These are phyloP conservation scores for Pichia ethanolica DNA, from an alignment of 805 yeast genomes.

Conservation along the genomic window DNA sequence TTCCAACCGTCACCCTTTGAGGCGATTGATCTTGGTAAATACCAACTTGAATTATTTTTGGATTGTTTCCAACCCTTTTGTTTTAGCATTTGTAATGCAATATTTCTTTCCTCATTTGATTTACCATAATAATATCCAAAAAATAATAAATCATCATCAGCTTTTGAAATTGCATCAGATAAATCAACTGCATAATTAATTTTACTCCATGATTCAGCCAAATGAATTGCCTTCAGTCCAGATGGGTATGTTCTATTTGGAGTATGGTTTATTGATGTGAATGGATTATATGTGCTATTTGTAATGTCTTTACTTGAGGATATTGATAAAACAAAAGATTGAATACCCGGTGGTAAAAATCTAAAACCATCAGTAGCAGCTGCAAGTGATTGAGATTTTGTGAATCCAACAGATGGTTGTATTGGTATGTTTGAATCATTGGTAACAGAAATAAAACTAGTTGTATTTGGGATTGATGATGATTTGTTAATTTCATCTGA, in stretches of 20 bases:
- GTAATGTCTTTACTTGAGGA: constrained; percentile 18
- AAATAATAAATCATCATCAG: constrained; percentile 33
- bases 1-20: constrained; percentile 33
- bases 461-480: neutral
- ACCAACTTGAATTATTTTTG: constrained; percentile 23
- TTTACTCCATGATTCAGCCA: constrained; percentile 27
- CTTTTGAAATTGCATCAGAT: constrained; percentile 21
- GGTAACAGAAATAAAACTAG: neutral
- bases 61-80: constrained; percentile 33
- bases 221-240: constrained; percentile 28
- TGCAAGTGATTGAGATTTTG: neutral
- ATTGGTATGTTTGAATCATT: neutral
- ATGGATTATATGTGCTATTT: constrained; percentile 12
- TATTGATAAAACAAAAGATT: constrained; percentile 25
- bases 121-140: constrained; percentile 38
- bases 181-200: constrained; percentile 18
- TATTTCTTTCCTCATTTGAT: constrained; percentile 33
- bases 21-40: constrained; percentile 32
- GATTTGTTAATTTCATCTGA: neutral
- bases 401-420: neutral
- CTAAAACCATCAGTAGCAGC: constrained; percentile 16
- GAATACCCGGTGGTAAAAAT: constrained; percentile 30
- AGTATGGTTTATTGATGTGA: constrained; percentile 15
- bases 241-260: constrained; percentile 24
- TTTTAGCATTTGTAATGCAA: constrained; percentile 28